Evolutionary conservation across 1,284 basidiomycete species (phyloP).

Genomic region (Sporisorium sorghi): DNA sequence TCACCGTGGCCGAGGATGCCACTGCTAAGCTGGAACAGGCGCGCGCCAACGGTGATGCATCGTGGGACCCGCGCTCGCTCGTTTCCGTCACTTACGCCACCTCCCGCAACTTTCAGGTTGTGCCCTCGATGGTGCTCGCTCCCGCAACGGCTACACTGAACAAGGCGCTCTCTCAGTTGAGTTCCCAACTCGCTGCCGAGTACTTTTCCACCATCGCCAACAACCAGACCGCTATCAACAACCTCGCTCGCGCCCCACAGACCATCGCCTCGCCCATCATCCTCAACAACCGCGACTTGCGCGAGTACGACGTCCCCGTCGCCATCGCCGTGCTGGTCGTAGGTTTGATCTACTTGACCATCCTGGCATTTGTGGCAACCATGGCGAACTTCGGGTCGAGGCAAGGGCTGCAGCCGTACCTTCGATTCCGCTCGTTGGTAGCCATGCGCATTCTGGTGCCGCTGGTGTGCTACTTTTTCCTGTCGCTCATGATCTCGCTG

Average conservation of each 20-base stretch:
- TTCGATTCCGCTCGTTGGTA: slow-evolving; percentile 53
- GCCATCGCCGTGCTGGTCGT: slow-evolving; percentile 80
- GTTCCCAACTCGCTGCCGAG: slow-evolving; percentile 31
- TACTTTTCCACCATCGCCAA: slow-evolving; percentile 36
- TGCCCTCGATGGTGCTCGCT: slow-evolving; percentile 44
- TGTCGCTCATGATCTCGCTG: slow-evolving; percentile 62
- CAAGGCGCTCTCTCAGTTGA: slow-evolving; percentile 31
- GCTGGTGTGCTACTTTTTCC: slow-evolving; percentile 48
- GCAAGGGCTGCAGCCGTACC: slow-evolving; percentile 48
- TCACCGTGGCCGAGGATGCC: slow-evolving; percentile 52
- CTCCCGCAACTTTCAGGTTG: slow-evolving; percentile 51
- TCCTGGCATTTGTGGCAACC: slow-evolving; percentile 71
- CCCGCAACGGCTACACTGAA: slow-evolving; percentile 40
- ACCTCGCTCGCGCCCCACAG: slow-evolving; percentile 73
- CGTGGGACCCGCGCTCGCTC: slow-evolving; percentile 51
- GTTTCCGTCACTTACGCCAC: slow-evolving; percentile 54
- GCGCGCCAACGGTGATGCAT: slow-evolving; percentile 53
- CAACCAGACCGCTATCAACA: slow-evolving; percentile 46
- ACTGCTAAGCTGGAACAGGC: slow-evolving; percentile 51
- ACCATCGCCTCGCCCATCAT: slow-evolving; percentile 74
- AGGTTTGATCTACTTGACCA: slow-evolving; percentile 80
- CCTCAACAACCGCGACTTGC: slow-evolving; percentile 74
- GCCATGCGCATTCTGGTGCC: slow-evolving; percentile 56
- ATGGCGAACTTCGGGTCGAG: slow-evolving; percentile 57
- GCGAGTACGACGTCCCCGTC: slow-evolving; percentile 79